Evolutionary conservation across 495 filamentous ascomycete genomes (phyloP), one percentile per base, ranked within the genome.

Genomic region (Xylaria flabelliformis): DNA sequence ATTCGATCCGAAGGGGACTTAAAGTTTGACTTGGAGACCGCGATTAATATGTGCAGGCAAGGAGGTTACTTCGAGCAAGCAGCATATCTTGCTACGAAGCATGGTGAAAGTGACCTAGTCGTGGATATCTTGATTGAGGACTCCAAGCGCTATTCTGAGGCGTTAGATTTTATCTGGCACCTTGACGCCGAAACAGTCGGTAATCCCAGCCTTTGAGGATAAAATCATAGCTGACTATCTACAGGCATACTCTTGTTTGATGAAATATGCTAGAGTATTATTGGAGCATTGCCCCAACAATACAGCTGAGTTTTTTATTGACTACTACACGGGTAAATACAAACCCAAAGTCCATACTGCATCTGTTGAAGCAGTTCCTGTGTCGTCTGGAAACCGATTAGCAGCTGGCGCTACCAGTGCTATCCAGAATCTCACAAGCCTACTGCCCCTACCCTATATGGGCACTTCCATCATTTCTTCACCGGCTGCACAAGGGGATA

Each of bases 31-130:
- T 85, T 98, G 9, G 96, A 98, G 72, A 99, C 97, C 8, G 97
- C 97, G 3, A 99, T 98, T 64, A 89, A 91, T 5, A 98, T 99
- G 96, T 99, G 96, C 75, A 90, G 97, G 21, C 96, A 99, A 82
- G 97, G 94, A 29, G 94, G 97, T n/a, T 99, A 99, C 79, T 95
- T 91, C 77, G 93, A 97, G 72, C 96, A 99, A 82, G 96, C 96
- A 9, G 97, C 96, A 2, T 98, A 96, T 77, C 87, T 99, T 59
- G 95, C 96, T 13, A 93, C 94, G 67, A 97, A 97, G 77, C 95
- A 98, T 77, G 90, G 92, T 7, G 97, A 99, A 77, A 93, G 96
- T 75, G 94, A 97, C 42, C 87, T 97, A 70, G 96, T 99, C 2
- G 91, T 98, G 12, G 94, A 97, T 79, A 97, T 99, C 51, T 78